Evolutionary conservation across 306 rosid genomes (phyloP).

Genomic region (Cotoneaster glaucophyllus): DNA sequence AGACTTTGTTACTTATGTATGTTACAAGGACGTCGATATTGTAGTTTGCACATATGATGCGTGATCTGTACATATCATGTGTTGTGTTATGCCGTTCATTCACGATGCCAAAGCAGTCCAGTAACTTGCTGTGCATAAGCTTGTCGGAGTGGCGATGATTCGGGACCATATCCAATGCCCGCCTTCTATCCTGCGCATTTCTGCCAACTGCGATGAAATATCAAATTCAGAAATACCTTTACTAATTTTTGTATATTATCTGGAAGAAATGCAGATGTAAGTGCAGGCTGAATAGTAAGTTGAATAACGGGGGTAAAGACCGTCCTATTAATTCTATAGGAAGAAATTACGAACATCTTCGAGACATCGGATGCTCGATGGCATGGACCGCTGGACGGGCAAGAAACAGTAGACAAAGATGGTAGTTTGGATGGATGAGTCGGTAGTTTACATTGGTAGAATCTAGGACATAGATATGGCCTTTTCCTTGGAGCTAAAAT

Average conservation of each 20-base stretch:
- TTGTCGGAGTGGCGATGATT: constrained; percentile 77
- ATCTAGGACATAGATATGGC: not conserved
- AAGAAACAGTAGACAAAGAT: too few species aligned
- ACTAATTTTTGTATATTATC: too few species aligned
- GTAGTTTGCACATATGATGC: not conserved
- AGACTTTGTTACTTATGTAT: not conserved
- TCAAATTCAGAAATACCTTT: constrained; percentile 10
- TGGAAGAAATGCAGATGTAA: too few species aligned
- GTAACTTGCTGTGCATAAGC: constrained; percentile 56
- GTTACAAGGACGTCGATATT: not conserved
- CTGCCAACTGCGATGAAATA: constrained; percentile 59
- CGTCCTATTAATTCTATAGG: too few species aligned
- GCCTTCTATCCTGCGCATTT: constrained; percentile 47
- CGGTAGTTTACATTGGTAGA: not conserved
- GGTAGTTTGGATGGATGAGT: not conserved
- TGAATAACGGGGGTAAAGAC: too few species aligned
- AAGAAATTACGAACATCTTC: too few species aligned
- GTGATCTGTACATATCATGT: not conserved
- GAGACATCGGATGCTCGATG: too few species aligned
- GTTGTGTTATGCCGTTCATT: constrained; percentile 1
- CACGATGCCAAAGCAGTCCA: constrained; percentile 64
- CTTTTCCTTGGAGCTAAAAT: too few species aligned
- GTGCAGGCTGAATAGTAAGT: too few species aligned
- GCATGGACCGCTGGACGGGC: too few species aligned
- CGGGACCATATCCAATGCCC: constrained; percentile 69